These are phyloP conservation scores for Apiosordaria backusii DNA, from an alignment of 495 filamentous ascomycete species.

Conservation along the genomic window DNA sequence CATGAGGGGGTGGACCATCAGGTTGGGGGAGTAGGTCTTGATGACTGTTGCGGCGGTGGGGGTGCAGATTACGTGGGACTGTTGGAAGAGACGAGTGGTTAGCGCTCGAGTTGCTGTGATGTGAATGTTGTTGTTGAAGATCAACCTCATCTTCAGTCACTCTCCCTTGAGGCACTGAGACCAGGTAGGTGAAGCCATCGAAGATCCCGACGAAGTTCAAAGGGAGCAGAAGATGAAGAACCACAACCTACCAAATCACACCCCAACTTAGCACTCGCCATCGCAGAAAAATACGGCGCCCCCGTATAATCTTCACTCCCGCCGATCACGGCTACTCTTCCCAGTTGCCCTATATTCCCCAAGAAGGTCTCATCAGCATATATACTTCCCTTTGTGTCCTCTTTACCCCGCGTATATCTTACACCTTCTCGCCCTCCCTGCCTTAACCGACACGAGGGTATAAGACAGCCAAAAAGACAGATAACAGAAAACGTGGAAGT, in stretches of 20 bases:
- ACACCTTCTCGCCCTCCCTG: neutral
- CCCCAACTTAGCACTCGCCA: conserved; percentile 85
- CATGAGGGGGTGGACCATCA: conserved; percentile 98
- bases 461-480: neutral
- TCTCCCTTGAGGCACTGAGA: neutral
- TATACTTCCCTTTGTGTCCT: neutral
- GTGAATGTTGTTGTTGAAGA: neutral
- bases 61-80: conserved; percentile 97
- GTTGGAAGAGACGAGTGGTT: conserved; percentile 1
- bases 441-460: neutral
- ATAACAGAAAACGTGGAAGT: neutral
- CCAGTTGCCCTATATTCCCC: conserved; percentile 65
- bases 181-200: neutral
- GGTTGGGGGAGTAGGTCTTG: conserved; percentile 95
- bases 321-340: conserved; percentile 89
- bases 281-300: conserved; percentile 96
- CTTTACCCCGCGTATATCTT: neutral
- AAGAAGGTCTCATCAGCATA: conserved; percentile 7
- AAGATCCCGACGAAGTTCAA: neutral
- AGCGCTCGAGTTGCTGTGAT: no score
- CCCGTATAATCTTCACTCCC: conserved; percentile 96
- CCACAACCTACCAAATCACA: conserved; percentile 67
- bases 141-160: neutral
- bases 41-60: conserved; percentile 83
- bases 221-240: neutral